Percentiles rank a stretch among this genome's conserved stretches.
These are phyloP conservation scores for Neofusicoccum kwambonambiense DNA, from an alignment of 2,329 filamentous ascomycete species.

Conservation along the genomic window DNA sequence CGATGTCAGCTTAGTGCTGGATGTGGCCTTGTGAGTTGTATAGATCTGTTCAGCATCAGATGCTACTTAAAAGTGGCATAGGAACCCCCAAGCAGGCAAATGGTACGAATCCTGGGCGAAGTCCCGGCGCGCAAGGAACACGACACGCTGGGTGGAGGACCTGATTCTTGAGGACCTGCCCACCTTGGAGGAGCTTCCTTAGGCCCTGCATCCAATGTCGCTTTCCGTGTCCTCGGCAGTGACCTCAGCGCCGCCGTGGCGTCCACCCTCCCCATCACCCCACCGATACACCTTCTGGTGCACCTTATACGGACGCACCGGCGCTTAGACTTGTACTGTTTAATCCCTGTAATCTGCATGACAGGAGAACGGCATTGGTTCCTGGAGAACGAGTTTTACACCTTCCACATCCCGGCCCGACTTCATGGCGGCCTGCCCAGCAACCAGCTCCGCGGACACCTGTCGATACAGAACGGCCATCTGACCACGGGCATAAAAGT, in stretches of 20 bases:
- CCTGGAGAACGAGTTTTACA: conserved; percentile 17
- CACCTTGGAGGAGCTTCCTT: not conserved
- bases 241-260: conserved; percentile 8
- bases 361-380: conserved; percentile 17
- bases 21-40: conserved; percentile 65
- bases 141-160: not conserved
- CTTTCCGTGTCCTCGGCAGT: not conserved
- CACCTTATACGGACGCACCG: conserved; percentile 13
- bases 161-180: not conserved
- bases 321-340: conserved; percentile 19
- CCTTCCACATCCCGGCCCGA: conserved; percentile 1
- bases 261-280: conserved; percentile 4
- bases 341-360: conserved; percentile 20
- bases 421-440: conserved; percentile 1
- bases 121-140: not conserved
- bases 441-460: conserved; percentile 13
- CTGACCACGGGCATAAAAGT: conserved; percentile 11
- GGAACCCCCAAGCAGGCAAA: conserved; percentile 4
- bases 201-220: not conserved
- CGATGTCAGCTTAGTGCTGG: conserved; percentile 96
- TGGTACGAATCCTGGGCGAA: not conserved
- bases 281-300: conserved; percentile 13
- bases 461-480: conserved; percentile 17
- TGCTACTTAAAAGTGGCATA: conserved; percentile 8
- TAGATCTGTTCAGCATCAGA: conserved; percentile 12